phyloP scores from a whole-genome alignment of 768 basidiomycete genomes.

The Trametes sanguinea region DNA sequence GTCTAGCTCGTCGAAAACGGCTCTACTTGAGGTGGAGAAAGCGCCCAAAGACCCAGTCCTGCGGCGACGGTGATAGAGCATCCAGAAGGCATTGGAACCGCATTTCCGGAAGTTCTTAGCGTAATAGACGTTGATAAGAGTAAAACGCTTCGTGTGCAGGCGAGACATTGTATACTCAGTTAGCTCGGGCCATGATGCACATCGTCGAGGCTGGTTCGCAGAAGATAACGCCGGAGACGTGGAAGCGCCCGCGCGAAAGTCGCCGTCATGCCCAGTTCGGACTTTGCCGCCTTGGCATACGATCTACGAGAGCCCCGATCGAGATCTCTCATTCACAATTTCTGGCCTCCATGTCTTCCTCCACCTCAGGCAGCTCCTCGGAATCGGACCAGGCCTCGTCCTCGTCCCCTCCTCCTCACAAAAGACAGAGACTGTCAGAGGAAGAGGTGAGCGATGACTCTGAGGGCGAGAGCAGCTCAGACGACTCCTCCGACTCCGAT shows the following conservation, averaged over 20 bases:
- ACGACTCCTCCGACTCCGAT: constrained; percentile 4
- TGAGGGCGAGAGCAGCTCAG: constrained; percentile 3
- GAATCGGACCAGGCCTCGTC: constrained; percentile 19
- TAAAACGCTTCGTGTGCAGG: neutral
- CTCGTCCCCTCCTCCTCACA: constrained; percentile 18
- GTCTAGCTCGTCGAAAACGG: neutral
- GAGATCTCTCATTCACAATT: constrained; percentile 14
- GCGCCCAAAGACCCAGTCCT: neutral
- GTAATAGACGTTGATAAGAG: neutral
- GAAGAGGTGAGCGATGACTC: constrained; percentile 10
- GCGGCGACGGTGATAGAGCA: neutral
- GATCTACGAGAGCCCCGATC: constrained; percentile 7
- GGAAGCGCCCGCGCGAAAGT: too few species aligned
- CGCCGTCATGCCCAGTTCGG: neutral
- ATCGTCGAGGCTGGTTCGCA: too few species aligned
- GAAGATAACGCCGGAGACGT: too few species aligned
- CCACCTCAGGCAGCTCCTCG: constrained; percentile 19
- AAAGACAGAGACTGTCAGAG: constrained; percentile 14
- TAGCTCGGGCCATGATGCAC: too few species aligned
- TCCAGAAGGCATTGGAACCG: neutral
- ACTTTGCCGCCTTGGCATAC: neutral
- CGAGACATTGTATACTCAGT: too few species aligned
- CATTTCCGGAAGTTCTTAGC: neutral
- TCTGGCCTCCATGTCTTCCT: constrained; percentile 24
- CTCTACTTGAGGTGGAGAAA: neutral